phyloP scores from a whole-genome alignment of 2,329 filamentous ascomycete species.

The Aspergillus alliaceus region DNA sequence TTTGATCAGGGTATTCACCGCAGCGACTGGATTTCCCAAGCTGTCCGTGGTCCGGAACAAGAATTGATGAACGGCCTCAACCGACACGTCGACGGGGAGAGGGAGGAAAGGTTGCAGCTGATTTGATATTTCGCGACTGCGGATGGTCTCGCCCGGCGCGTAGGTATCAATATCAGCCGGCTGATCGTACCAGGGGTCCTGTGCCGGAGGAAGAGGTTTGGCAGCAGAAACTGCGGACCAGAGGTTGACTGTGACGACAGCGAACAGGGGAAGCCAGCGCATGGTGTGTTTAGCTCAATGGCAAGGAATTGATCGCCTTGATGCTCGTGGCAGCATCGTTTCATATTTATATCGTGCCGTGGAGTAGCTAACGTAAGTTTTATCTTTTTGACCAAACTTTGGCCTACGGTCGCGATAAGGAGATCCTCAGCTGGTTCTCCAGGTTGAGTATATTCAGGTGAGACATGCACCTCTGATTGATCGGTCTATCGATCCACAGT shows the following conservation, averaged over 20 bases:
- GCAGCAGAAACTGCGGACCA: neutral
- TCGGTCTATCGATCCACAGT: neutral
- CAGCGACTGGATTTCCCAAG: constrained; percentile 16
- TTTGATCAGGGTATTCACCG: constrained; percentile 38
- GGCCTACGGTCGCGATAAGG: neutral
- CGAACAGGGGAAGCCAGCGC: neutral
- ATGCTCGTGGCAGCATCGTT: neutral
- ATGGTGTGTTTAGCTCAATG: neutral
- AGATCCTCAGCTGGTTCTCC: neutral
- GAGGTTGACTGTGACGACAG: neutral
- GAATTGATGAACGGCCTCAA: constrained; percentile 16
- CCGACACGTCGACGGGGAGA: constrained; percentile 11
- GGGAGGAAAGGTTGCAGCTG: constrained; percentile 11
- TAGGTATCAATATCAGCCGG: constrained; percentile 16
- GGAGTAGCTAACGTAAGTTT: neutral
- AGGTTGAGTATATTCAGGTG: neutral
- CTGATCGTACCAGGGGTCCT: constrained; percentile 17
- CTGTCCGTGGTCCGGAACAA: constrained; percentile 19
- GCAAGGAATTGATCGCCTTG: neutral
- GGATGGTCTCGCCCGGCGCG: constrained; percentile 13
- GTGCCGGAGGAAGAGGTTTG: constrained; percentile 8
- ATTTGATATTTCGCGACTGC: constrained; percentile 12
- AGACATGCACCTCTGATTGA: neutral
- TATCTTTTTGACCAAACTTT: neutral
- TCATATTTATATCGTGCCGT: neutral